These are phyloP conservation scores for Myochromella boudieri DNA, from an alignment of 768 basidiomycete species.

Conservation along the genomic window DNA sequence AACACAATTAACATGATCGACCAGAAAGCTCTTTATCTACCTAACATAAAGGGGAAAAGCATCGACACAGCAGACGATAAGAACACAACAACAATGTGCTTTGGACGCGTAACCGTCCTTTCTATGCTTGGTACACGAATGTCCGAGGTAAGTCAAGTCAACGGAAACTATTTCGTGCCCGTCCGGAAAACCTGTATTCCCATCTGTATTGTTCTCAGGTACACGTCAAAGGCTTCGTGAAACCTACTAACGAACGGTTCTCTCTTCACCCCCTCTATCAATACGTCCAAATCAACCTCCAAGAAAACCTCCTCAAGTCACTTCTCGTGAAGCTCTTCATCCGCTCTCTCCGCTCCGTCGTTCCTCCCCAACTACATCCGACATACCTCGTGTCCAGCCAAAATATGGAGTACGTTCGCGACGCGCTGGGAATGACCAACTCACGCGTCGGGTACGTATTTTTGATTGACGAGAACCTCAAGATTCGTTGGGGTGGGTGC, in stretches of 20 bases:
- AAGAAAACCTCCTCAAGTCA: constrained; percentile 91
- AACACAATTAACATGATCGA: constrained; percentile 1
- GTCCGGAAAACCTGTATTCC: neutral
- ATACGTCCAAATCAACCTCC: constrained; percentile 86
- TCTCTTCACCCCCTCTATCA: constrained; percentile 60
- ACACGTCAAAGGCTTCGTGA: constrained; percentile 72
- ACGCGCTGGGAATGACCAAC: constrained; percentile 86
- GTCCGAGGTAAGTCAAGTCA: constrained; percentile 63
- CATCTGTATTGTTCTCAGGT: no score
- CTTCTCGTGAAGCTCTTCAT: constrained; percentile 85
- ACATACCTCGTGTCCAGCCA: constrained; percentile 81
- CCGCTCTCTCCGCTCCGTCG: constrained; percentile 63
- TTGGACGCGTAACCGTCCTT: constrained; percentile 75
- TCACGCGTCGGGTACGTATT: constrained; percentile 91
- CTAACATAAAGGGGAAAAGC: constrained; percentile 76
- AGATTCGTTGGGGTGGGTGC: constrained; percentile 91
- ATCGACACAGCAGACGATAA: constrained; percentile 54
- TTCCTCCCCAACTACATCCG: constrained; percentile 63
- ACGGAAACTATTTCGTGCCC: neutral
- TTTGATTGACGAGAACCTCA: constrained; percentile 80
- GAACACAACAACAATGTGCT: constrained; percentile 78
- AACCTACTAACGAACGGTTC: constrained; percentile 54
- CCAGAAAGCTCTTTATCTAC: constrained; percentile 91
- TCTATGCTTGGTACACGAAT: constrained; percentile 83
- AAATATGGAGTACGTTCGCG: constrained; percentile 83